Percentiles rank a stretch among this genome's conserved stretches.
Evolutionary conservation across 208 protist genomes (phyloP).

Genomic region (Acanthamoeba lenticulata): DNA sequence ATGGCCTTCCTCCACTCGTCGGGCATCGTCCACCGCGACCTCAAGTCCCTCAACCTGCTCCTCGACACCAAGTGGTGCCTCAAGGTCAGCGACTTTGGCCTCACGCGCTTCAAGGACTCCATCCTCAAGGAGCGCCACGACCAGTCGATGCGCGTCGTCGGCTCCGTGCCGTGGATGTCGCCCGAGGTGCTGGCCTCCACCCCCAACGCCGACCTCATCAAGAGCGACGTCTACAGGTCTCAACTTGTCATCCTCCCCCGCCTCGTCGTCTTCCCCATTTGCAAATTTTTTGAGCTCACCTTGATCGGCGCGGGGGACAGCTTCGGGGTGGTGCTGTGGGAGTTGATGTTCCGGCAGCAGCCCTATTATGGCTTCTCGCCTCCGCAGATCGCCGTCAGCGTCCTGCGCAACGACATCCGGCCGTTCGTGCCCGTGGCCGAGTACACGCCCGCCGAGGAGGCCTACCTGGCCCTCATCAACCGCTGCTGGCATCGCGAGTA

Average conservation of each 20-base stretch:
- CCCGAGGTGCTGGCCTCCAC: background rate
- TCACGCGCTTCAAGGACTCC: background rate
- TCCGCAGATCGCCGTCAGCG: background rate
- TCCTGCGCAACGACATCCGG: background rate
- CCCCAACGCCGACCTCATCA: background rate
- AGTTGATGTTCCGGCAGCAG: background rate
- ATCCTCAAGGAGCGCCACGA: background rate
- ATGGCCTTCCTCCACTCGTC: conserved; percentile 7
- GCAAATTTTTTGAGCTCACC: no score
- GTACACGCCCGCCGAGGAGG: background rate
- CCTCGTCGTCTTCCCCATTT: no score
- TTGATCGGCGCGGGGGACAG: no score
- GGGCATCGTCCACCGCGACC: background rate
- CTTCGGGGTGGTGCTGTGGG: background rate
- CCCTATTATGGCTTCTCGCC: background rate
- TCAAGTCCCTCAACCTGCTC: conserved; percentile 10
- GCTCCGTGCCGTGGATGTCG: background rate
- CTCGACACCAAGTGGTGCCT: background rate
- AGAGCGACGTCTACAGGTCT: background rate
- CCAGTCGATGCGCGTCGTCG: background rate
- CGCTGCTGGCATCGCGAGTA: background rate
- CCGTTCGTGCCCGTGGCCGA: background rate
- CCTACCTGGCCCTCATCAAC: background rate
- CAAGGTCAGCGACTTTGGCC: background rate
- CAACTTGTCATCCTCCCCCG: no score